phyloP scores from a whole-genome alignment of 169 alveolate species.

The Eimeria necatrix region DNA sequence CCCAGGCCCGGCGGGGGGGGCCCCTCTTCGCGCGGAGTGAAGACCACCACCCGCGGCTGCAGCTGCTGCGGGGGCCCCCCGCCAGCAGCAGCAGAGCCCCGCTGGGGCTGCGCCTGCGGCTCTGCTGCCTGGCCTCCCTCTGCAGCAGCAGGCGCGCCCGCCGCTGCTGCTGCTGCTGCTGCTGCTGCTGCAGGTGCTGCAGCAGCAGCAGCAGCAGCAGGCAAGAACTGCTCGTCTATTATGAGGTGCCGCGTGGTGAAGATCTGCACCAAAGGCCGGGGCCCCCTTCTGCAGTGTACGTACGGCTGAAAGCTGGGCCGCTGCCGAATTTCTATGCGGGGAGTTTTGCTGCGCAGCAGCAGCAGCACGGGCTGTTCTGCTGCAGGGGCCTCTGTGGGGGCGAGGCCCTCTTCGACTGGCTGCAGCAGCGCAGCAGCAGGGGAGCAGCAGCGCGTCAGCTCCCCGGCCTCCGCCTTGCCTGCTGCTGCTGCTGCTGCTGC shows the following conservation, averaged over 20 bases:
- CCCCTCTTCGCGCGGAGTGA: neutral
- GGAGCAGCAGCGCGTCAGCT: neutral
- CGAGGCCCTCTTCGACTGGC: neutral
- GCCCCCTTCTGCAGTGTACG: neutral
- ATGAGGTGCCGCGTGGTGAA: neutral
- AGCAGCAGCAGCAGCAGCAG: neutral
- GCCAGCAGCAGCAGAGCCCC: no score
- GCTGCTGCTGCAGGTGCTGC: neutral
- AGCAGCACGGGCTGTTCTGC: conserved; percentile 35
- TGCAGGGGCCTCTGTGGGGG: neutral
- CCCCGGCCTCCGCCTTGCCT: neutral
- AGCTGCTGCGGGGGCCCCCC: no score
- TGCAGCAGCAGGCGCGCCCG: no score
- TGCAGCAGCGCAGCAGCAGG: neutral
- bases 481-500: neutral
- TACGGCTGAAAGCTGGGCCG: neutral
- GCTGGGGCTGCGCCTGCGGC: no score
- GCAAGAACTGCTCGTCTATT: neutral
- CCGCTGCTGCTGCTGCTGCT: neutral
- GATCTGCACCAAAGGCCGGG: neutral
- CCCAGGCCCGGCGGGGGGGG: no score
- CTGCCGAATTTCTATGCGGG: neutral
- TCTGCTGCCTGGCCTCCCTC: no score
- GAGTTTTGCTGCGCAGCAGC: neutral
- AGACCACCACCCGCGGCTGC: neutral